These are phyloP conservation scores for Cydonia oblonga DNA, from an alignment of 331 rosid genomes.

Conservation along the genomic window DNA sequence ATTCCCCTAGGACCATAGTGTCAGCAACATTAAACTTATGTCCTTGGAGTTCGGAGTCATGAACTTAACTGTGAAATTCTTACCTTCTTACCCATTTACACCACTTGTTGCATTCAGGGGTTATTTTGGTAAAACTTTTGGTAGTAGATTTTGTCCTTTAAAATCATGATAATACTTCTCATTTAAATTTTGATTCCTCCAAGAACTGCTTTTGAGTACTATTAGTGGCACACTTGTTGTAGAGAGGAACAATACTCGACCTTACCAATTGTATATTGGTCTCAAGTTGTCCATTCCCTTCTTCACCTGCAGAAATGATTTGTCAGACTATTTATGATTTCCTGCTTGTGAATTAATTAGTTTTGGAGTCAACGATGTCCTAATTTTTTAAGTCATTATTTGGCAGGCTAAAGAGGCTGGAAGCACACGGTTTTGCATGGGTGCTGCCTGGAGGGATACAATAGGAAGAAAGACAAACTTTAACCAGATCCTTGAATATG, in stretches of 20 bases:
- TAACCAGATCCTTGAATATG: constrained; percentile 78
- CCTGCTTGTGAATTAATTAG: neutral
- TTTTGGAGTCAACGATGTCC: neutral
- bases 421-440: constrained; percentile 98
- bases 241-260: neutral
- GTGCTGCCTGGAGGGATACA: constrained; percentile 99
- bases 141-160: neutral
- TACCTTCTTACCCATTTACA: neutral
- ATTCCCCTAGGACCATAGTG: neutral
- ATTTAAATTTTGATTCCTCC: neutral
- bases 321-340: neutral
- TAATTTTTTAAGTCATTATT: constrained; percentile 9
- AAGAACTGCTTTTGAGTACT: neutral
- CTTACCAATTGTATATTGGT: neutral
- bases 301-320: neutral
- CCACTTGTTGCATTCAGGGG: neutral
- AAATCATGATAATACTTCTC: neutral
- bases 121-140: neutral
- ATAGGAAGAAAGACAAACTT: constrained; percentile 87
- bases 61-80: neutral
- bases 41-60: neutral
- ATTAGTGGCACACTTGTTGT: neutral
- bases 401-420: constrained; percentile 95
- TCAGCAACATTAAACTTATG: neutral
- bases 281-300: neutral